These are phyloP conservation scores for Golubevia sp. DNA, from an alignment of 1,284 basidiomycete genomes.

Conservation along the genomic window DNA sequence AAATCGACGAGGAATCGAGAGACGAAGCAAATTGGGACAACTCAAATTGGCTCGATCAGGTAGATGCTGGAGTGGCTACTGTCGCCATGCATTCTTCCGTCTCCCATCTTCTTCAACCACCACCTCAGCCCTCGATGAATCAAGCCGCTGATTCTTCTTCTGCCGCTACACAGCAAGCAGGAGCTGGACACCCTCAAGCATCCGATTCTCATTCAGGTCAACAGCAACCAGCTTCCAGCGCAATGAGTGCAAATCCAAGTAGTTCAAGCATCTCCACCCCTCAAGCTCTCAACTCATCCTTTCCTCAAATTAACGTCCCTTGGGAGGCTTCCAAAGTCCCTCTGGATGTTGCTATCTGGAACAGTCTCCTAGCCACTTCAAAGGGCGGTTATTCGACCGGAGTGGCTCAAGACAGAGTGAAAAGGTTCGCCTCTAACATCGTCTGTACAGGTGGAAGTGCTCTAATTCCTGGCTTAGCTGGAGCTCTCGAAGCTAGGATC, in stretches of 20 bases:
- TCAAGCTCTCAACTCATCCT: slow-evolving; percentile 3
- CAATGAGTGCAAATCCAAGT: neutral
- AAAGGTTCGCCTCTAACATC: slow-evolving; percentile 84
- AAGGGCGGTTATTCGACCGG: slow-evolving; percentile 60
- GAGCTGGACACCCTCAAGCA: slow-evolving; percentile 3
- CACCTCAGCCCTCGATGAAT: slow-evolving; percentile 14
- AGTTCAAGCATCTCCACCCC: slow-evolving; percentile 17
- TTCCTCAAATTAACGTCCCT: slow-evolving; percentile 70
- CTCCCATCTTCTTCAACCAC: slow-evolving; percentile 2
- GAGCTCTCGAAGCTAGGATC: slow-evolving; percentile 60
- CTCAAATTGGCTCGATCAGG: neutral
- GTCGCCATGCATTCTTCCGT: neutral
- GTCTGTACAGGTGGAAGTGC: slow-evolving; percentile 83
- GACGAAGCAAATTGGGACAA: slow-evolving; percentile 9
- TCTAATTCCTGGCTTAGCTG: slow-evolving; percentile 62
- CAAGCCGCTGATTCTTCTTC: slow-evolving; percentile 8
- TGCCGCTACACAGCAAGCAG: slow-evolving; percentile 3
- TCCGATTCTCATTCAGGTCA: no score
- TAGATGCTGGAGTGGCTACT: neutral
- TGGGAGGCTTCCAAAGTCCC: slow-evolving; percentile 88
- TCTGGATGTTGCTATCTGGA: slow-evolving; percentile 90
- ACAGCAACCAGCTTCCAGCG: no score
- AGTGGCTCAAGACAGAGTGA: slow-evolving; percentile 84
- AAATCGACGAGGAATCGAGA: slow-evolving; percentile 60
- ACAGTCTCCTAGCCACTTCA: slow-evolving; percentile 75